phyloP scores from a whole-genome alignment of 169 alveolate genomes.

The Eimeria sp. region DNA sequence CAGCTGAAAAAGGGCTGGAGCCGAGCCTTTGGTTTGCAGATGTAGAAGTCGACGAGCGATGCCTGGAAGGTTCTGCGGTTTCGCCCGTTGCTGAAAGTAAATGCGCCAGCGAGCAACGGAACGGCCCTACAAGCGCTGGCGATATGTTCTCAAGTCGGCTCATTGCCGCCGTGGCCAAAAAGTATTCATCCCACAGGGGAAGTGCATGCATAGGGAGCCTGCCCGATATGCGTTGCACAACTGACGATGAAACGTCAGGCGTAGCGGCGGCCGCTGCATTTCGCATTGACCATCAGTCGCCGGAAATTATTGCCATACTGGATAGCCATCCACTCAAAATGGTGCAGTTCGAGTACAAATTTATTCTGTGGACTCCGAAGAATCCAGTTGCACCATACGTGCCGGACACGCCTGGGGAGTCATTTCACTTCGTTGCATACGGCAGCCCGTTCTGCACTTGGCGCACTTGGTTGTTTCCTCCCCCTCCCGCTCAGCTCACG shows the following conservation, averaged over 20 bases:
- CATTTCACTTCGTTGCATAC: slow-evolving; percentile 39
- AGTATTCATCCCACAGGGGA: neutral
- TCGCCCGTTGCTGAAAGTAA: neutral
- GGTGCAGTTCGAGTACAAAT: slow-evolving; percentile 74
- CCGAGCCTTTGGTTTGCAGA: slow-evolving; percentile 84
- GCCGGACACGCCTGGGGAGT: slow-evolving; percentile 71
- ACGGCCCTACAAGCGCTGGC: neutral
- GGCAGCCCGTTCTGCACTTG: slow-evolving; percentile 76
- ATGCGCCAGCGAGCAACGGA: slow-evolving; percentile 15
- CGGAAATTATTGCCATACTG: slow-evolving; percentile 53
- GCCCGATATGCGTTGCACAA: neutral
- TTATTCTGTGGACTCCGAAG: slow-evolving; percentile 64
- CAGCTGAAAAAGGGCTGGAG: slow-evolving; percentile 62
- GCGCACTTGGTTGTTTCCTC: slow-evolving; percentile 83
- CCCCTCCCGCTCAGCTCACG: slow-evolving; percentile 69
- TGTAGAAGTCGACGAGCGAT: slow-evolving; percentile 47
- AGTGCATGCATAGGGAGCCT: neutral
- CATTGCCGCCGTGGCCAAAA: slow-evolving; percentile 48
- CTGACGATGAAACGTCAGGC: slow-evolving; percentile 54
- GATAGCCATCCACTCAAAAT: slow-evolving; percentile 71
- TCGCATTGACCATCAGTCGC: slow-evolving; percentile 56
- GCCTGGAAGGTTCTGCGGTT: neutral
- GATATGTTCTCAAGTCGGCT: slow-evolving; percentile 48
- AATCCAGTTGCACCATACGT: slow-evolving; percentile 46
- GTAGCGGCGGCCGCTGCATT: slow-evolving; percentile 68